Evolutionary conservation across 2,329 filamentous ascomycete species (phyloP), one percentile per base, ranked within the genome.

Genomic region (Drechslerella dactyloides): DNA sequence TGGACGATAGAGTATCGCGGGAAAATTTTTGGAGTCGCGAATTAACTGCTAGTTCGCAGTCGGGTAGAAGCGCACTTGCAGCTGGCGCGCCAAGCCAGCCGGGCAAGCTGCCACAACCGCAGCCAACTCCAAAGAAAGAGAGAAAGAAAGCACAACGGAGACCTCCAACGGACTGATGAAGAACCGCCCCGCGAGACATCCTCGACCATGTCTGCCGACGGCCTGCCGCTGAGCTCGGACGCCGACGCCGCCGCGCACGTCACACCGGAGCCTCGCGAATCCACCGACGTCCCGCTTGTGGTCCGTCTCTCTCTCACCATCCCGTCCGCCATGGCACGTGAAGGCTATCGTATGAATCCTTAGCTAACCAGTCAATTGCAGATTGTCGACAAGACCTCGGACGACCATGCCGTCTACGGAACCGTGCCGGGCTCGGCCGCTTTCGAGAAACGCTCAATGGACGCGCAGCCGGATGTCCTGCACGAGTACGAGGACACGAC

Each of bases 391-490:
- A 69, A 72, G 15, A 69, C 74, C 17, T 64, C 70, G 27, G 55
- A 85, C 76, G 81, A 85, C 75, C 82, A 84, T 77, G 82, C 83
- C 13, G 83, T 85, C 44, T 83, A 87, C 75, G 86, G 85, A 70
- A 85, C 88, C 78, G 84, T 87, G 44, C 86, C 85, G 1, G 85
- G 85, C 35, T 87, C 86, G 3, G 82, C 84, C 60, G 85, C 85
- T 11, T 85, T 87, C 76, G 78, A 82, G 40, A 81, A 83, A 78
- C 82, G 85, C 75, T 82, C 83, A 68, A 81, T 82, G 30, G 86
- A 88, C 78, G 86, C 85, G 13, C 80, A 82, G 53, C 85, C 86
- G 15, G 86, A 89, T 75, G 84, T 87, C 79, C 85, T 87, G 76
- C 84, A 84, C 60, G 79, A 74, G 44, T 74, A 59, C 21, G 53